Percentiles rank a stretch among this genome's conserved stretches.
Evolutionary conservation across 768 basidiomycete species (phyloP).

Genomic region (Kwoniella dendrophila): DNA sequence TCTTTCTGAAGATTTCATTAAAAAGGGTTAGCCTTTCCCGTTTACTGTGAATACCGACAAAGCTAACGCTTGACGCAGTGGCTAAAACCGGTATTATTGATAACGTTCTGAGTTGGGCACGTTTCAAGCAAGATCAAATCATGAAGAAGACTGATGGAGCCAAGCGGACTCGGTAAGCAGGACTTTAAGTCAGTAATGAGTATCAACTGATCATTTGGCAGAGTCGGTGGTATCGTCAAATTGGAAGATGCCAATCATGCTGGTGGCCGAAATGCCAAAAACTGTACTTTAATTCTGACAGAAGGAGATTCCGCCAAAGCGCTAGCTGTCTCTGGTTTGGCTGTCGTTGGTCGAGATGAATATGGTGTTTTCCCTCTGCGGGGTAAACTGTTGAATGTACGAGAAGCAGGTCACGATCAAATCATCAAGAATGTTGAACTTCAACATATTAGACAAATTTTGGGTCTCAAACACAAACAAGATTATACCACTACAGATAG

Average conservation of each 20-base stretch:
- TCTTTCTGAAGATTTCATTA: slow-evolving; percentile 89
- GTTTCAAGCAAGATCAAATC: slow-evolving; percentile 93
- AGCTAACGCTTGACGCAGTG: slow-evolving; percentile 60
- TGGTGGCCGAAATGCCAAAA: slow-evolving; percentile 73
- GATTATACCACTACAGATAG: slow-evolving; percentile 70
- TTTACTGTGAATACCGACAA: background rate
- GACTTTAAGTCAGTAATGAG: background rate
- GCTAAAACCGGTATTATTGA: slow-evolving; percentile 86
- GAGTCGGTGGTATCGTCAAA: slow-evolving; percentile 87
- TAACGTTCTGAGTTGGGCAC: slow-evolving; percentile 91
- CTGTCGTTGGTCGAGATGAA: slow-evolving; percentile 92
- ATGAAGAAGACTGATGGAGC: slow-evolving; percentile 93
- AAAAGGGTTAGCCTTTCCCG: slow-evolving; percentile 70
- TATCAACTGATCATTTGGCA: slow-evolving; percentile 52
- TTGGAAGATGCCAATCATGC: slow-evolving; percentile 97
- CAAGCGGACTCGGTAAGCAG: slow-evolving; percentile 75
- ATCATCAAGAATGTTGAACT: slow-evolving; percentile 99
- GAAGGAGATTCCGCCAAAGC: slow-evolving; percentile 99
- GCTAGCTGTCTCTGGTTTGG: slow-evolving; percentile 88
- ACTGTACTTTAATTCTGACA: slow-evolving; percentile 93
- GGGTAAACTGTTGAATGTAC: slow-evolving; percentile 94
- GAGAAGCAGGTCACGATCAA: slow-evolving; percentile 92
- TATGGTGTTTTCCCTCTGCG: slow-evolving; percentile 98
- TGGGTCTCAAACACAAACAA: slow-evolving; percentile 93
- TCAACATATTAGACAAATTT: slow-evolving; percentile 94